Conservation (phyloP, 1,284 basidiomycete genomes). For the Melampsora americana region DNA sequence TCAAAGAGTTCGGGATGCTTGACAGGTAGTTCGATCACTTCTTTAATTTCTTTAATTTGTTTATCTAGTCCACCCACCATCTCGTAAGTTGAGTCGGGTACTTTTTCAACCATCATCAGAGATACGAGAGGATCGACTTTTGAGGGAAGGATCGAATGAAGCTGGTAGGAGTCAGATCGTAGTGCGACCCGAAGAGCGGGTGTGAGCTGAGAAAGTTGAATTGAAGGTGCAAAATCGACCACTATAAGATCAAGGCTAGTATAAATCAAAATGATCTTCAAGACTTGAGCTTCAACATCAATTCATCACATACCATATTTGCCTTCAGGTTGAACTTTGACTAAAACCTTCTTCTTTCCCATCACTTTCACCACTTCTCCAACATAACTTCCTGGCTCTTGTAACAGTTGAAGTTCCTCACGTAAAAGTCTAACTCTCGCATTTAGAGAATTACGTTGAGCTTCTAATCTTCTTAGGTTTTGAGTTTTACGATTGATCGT, state of each 20-base stretch:
- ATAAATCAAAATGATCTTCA: background rate
- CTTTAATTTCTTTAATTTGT: constrained; percentile 99
- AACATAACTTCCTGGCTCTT: constrained; percentile 95
- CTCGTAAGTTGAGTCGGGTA: constrained; percentile 97
- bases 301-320: constrained; percentile 73
- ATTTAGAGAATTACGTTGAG: constrained; percentile 39
- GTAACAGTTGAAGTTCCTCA: constrained; percentile 89
- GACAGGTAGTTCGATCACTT: constrained; percentile 96
- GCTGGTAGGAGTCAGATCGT: constrained; percentile 80
- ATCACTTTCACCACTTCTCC: constrained; percentile 98
- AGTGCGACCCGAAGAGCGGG: constrained; percentile 88
- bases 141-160: constrained; percentile 80
- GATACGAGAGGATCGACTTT: constrained; percentile 83
- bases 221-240: constrained; percentile 86
- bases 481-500: constrained; percentile 32
- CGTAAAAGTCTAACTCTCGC: constrained; percentile 69
- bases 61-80: constrained; percentile 98
- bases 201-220: constrained; percentile 75
- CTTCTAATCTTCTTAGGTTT: constrained; percentile 35
- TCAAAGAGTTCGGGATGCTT: constrained; percentile 98
- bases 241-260: constrained; percentile 59
- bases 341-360: constrained; percentile 98
- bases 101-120: constrained; percentile 99
- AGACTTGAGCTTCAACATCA: background rate
- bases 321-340: constrained; percentile 97